Percentiles rank a stretch among this genome's conserved stretches.
Conservation (phyloP, 495 filamentous ascomycete genomes). For the Neurospora tetrasperma region DNA sequence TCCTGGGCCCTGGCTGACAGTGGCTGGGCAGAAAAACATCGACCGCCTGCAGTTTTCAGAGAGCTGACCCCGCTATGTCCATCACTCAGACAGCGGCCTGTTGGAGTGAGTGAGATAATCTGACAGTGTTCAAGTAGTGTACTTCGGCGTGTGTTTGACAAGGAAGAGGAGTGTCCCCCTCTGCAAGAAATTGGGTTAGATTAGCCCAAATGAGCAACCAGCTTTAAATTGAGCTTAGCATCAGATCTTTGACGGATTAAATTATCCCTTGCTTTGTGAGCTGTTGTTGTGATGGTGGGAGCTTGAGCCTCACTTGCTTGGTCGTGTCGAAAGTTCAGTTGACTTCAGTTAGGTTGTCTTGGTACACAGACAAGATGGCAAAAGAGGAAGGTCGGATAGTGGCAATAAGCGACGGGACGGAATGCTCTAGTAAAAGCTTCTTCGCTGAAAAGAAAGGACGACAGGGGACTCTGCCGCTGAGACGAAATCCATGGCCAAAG, state of each 20-base stretch:
- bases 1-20: no score
- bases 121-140: constrained; percentile 3
- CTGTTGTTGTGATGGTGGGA: no score
- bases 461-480: not conserved
- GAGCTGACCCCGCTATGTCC: constrained; percentile 6
- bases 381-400: not conserved
- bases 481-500: not conserved
- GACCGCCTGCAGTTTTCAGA: constrained; percentile 25
- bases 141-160: not conserved
- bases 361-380: not conserved
- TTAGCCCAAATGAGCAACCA: no score
- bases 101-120: constrained; percentile 3
- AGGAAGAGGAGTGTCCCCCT: not conserved
- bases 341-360: no score
- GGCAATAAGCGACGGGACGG: not conserved
- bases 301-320: no score
- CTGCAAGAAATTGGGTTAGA: no score
- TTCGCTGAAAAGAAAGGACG: not conserved
- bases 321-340: no score
- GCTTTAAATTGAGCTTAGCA: no score
- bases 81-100: not conserved
- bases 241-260: no score
- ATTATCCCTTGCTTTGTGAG: no score
- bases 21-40: constrained; percentile 6
- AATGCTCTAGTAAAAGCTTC: not conserved